Percentiles rank a stretch among this genome's conserved stretches.
phyloP scores from a whole-genome alignment of 1,139 yeast species.

The Wickerhamomyces sp. region DNA sequence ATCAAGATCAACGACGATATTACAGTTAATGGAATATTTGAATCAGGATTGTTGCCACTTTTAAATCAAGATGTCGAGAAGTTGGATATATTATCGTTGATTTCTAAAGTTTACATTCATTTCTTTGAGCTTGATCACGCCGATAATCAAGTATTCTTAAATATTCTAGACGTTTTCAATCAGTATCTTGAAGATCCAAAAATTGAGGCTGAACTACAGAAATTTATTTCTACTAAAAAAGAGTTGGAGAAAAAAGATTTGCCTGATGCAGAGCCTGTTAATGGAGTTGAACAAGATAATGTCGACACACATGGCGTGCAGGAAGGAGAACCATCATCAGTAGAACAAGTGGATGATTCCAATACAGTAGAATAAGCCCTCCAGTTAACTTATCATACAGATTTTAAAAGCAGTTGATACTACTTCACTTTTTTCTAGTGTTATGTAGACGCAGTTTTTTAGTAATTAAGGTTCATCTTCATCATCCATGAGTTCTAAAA shows the following conservation, averaged over 20 bases:
- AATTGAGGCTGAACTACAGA: slow-evolving; percentile 35
- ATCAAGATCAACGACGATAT: slow-evolving; percentile 30
- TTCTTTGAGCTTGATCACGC: slow-evolving; percentile 39
- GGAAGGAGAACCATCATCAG: too few relatives aligned
- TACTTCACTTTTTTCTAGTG: too few relatives aligned
- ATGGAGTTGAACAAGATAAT: too few relatives aligned
- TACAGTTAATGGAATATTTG: slow-evolving; percentile 56
- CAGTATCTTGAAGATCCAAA: slow-evolving; percentile 39
- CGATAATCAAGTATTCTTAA: slow-evolving; percentile 41
- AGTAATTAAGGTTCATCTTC: neutral
- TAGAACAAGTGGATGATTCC: too few relatives aligned
- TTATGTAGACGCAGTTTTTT: neutral
- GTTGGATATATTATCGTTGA: slow-evolving; percentile 58
- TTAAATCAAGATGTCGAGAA: slow-evolving; percentile 66
- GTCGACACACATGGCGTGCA: too few relatives aligned
- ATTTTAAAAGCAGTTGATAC: too few relatives aligned
- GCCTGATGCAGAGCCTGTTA: neutral
- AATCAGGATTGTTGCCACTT: slow-evolving; percentile 71
- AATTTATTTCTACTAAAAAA: slow-evolving; percentile 31
- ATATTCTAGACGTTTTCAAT: slow-evolving; percentile 45
- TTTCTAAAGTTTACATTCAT: slow-evolving; percentile 70
- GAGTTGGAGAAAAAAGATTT: slow-evolving; percentile 20
- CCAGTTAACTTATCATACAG: too few relatives aligned
- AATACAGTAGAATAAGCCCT: too few relatives aligned
- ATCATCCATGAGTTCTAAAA: slow-evolving; percentile 46